phyloP scores from a whole-genome alignment of 2,329 filamentous ascomycete genomes.

The Trichoderma afroharzianum region DNA sequence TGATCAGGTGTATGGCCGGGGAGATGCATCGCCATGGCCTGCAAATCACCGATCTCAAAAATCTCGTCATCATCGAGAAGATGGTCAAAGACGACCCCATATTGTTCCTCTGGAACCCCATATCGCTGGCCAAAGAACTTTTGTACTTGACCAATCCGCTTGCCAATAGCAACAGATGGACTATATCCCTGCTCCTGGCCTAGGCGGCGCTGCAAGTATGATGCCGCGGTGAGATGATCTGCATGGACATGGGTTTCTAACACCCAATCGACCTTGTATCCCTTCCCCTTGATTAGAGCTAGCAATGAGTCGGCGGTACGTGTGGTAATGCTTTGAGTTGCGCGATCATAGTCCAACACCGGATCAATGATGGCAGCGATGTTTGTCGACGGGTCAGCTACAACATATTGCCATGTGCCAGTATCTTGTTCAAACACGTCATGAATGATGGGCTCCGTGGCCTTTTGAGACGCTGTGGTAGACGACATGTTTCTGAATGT shows the following conservation, averaged over 20 bases:
- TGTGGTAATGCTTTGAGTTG: slow-evolving; percentile 43
- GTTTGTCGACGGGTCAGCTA: slow-evolving; percentile 49
- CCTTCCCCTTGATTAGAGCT: slow-evolving; percentile 37
- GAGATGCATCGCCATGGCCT: slow-evolving; percentile 48
- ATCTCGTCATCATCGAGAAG: slow-evolving; percentile 52
- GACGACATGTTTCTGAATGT: background rate
- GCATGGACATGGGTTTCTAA: slow-evolving; percentile 62
- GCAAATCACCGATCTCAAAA: slow-evolving; percentile 48
- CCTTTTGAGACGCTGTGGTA: background rate
- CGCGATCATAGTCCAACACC: slow-evolving; percentile 54
- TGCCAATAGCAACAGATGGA: slow-evolving; percentile 52
- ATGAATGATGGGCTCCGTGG: slow-evolving; percentile 35
- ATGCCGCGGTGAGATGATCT: slow-evolving; percentile 57
- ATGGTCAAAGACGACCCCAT: slow-evolving; percentile 46
- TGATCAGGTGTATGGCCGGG: slow-evolving; percentile 61
- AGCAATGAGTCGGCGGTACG: slow-evolving; percentile 51
- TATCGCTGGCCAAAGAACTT: slow-evolving; percentile 47
- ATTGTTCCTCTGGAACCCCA: slow-evolving; percentile 41
- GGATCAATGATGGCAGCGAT: slow-evolving; percentile 58
- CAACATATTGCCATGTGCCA: slow-evolving; percentile 58
- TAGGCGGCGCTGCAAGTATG: slow-evolving; percentile 52
- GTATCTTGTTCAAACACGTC: slow-evolving; percentile 40
- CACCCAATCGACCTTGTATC: slow-evolving; percentile 49
- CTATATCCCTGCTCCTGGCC: slow-evolving; percentile 30
- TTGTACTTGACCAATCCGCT: slow-evolving; percentile 51